Evolutionary conservation across 192 early-diverging fungal species (phyloP).

Genomic region (Coemansia pectinata): DNA sequence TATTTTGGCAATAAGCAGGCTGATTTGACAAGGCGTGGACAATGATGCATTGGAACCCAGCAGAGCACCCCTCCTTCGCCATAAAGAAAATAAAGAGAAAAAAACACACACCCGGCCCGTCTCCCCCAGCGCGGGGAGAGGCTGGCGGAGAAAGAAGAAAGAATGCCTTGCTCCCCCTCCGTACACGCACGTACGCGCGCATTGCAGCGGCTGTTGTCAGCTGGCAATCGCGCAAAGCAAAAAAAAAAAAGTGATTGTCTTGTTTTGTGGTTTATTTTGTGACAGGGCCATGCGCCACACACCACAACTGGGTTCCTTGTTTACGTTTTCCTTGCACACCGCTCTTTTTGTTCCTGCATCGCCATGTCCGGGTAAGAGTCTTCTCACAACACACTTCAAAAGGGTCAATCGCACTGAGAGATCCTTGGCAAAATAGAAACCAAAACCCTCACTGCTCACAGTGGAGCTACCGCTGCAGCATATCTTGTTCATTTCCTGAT

Average conservation of each 20-base stretch:
- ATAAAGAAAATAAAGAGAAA: neutral
- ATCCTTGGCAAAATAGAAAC: neutral
- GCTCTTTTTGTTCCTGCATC: neutral
- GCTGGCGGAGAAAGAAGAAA: neutral
- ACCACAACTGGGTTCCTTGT: neutral
- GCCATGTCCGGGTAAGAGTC: neutral
- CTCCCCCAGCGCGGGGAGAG: neutral
- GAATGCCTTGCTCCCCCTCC: neutral
- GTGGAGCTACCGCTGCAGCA: neutral
- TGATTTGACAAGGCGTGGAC: neutral
- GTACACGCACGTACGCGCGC: neutral
- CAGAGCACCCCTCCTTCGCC: neutral
- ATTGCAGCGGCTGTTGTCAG: slow-evolving; percentile 3
- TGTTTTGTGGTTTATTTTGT: neutral
- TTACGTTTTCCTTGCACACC: neutral
- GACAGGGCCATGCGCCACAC: neutral
- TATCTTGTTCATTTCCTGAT: neutral
- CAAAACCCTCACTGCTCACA: neutral
- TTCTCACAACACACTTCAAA: neutral
- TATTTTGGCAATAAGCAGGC: neutral
- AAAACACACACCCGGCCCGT: neutral
- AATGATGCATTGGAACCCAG: neutral
- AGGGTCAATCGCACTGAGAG: neutral
- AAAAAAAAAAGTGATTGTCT: slow-evolving; percentile 3
- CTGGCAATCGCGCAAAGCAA: slow-evolving; percentile 6